Base-by-base conservation (phyloP, 805 yeast species). In the Cyberlindnera japonica region DNA sequence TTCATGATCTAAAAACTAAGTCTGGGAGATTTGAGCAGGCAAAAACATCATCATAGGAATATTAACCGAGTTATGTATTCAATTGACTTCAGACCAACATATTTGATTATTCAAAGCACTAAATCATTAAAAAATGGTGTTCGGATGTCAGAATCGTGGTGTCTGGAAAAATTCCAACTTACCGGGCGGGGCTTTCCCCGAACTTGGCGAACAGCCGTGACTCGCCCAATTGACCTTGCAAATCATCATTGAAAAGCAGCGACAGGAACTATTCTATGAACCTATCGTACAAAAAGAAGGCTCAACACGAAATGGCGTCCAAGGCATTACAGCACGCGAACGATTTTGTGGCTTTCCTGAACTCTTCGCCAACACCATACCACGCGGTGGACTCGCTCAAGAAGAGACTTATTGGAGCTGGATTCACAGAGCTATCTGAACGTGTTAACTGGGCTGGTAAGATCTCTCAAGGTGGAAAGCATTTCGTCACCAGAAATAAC, bases 281-380 rank as follows among this genome's bases (percentile, higher is more conserved):
- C 30, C 30, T 27, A 8, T 27, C 30, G 18, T 18, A 15, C 6
- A 27, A 15, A 12, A 27, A 27, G 18, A 27, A 27, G 18, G 30
- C 17, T 6, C 30, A 27, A 13, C 18, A 14, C 30, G 18, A 27
- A 27, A 31, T 31, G 34, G 34, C 34, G 6, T 33, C 49, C 12
- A 51, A 47, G 27, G 46, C 56, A 3, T 11, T 44, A 9, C 54
- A 49, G 28, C 57, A 52, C 45, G 63, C 64, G 20, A 49, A 47
- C 35, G 86, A 82, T 35, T 87, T 90, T 55, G 68, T 90, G 35
- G 70, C 76, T 32, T 91, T 83, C 57, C 81, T 93, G 45, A 88
- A 88, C 64, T 69, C 73, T 4, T 83, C 95, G 0, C 98, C 96
- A 14, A 82, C 98, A 0, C 98, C 98, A 0, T 91, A 89, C 61